A percentile compares a stretch with the other conserved stretches of the same genome.
Evolutionary conservation across 805 yeast species (phyloP).

Genomic region (Cyberlindnera veronae): DNA sequence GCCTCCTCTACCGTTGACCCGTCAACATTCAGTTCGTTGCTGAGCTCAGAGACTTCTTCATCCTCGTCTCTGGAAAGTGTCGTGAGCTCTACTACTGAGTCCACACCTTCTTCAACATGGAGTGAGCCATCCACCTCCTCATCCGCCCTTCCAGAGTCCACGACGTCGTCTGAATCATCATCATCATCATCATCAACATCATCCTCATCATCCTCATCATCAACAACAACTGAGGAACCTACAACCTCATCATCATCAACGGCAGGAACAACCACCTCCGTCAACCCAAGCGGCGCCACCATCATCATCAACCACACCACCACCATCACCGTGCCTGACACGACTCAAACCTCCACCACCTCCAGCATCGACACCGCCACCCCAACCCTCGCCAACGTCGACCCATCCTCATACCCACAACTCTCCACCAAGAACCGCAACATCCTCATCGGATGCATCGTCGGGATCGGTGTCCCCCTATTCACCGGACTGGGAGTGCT

Average conservation of each 20-base stretch:
- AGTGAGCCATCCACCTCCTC: no score
- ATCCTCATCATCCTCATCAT: conserved; percentile 3
- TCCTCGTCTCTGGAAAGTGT: no score
- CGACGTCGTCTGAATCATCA: background rate
- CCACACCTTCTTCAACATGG: no score
- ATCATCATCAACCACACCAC: conserved; percentile 22
- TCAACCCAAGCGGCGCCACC: conserved; percentile 16
- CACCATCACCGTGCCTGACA: conserved; percentile 10
- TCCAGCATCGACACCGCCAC: conserved; percentile 25
- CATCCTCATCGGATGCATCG: conserved; percentile 63
- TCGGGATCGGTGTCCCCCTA: conserved; percentile 34
- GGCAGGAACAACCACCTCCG: conserved; percentile 7
- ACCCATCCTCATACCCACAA: conserved; percentile 29
- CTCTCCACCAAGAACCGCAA: conserved; percentile 43
- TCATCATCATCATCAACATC: background rate
- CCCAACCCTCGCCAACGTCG: conserved; percentile 16
- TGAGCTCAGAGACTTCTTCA: background rate
- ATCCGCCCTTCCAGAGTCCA: no score
- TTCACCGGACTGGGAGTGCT: conserved; percentile 4
- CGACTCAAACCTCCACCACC: conserved; percentile 29
- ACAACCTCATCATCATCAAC: conserved; percentile 12
- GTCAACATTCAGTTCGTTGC: background rate
- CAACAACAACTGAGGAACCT: conserved; percentile 2
- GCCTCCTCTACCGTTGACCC: background rate
- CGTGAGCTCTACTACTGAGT: no score